A percentile compares a stretch with the other conserved stretches of the same genome.
Evolutionary conservation across 352 stramenopile species (phyloP).

Genomic region (Sclerospora graminicola): DNA sequence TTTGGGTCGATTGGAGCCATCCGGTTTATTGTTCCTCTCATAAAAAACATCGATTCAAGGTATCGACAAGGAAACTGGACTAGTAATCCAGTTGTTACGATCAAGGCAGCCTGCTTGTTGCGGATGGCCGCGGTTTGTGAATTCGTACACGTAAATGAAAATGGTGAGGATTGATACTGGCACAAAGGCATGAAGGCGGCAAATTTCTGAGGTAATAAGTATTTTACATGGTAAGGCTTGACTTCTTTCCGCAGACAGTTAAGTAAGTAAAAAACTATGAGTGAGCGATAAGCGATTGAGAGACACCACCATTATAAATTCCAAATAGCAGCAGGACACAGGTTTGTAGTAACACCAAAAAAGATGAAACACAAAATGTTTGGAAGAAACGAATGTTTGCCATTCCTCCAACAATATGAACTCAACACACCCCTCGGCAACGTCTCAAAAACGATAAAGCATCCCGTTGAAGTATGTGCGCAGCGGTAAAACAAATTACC

Average conservation of each 20-base stretch:
- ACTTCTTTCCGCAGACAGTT: slow-evolving; percentile 35
- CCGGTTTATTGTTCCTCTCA: slow-evolving; percentile 42
- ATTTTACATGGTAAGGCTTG: slow-evolving; percentile 46
- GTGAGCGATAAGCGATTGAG: slow-evolving; percentile 42
- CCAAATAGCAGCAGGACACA: slow-evolving; percentile 26
- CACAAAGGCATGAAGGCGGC: slow-evolving; percentile 24
- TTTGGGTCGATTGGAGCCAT: slow-evolving; percentile 41
- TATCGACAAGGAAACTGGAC: slow-evolving; percentile 42
- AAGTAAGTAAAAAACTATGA: slow-evolving; percentile 47
- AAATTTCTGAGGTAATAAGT: slow-evolving; percentile 31
- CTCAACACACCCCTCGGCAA: slow-evolving; percentile 46
- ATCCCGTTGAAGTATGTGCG: slow-evolving; percentile 4
- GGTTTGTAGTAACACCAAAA: slow-evolving; percentile 35
- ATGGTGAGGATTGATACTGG: slow-evolving; percentile 33
- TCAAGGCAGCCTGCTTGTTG: slow-evolving; percentile 50
- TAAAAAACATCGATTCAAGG: slow-evolving; percentile 56
- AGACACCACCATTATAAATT: slow-evolving; percentile 50
- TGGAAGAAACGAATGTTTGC: slow-evolving; percentile 57
- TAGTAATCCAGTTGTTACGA: slow-evolving; percentile 30
- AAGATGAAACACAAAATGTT: slow-evolving; percentile 40
- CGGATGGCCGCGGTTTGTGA: slow-evolving; percentile 55
- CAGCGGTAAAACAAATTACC: too few relatives aligned
- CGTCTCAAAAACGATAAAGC: slow-evolving; percentile 23
- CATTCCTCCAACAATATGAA: slow-evolving; percentile 35
- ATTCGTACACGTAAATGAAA: slow-evolving; percentile 56